phyloP scores from a whole-genome alignment of 257 asterid species.

The Prunella vulgaris region DNA sequence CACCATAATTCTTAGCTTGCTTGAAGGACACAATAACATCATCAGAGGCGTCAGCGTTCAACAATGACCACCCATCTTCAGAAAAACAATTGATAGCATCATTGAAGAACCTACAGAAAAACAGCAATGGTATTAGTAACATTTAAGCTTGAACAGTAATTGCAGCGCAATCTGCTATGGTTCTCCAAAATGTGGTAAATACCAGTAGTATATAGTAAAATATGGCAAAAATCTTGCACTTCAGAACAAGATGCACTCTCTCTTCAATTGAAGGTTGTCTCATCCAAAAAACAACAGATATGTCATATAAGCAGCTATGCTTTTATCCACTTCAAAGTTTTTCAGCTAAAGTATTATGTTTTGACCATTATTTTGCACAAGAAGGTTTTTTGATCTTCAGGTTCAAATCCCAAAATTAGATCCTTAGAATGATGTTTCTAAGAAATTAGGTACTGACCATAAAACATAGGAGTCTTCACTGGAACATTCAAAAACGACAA shows the following conservation, averaged over 20 bases:
- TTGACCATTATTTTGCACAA: not conserved
- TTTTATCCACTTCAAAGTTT: constrained; percentile 7
- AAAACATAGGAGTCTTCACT: not conserved
- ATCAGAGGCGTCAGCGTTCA: constrained; percentile 24
- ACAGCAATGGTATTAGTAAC: constrained; percentile 15
- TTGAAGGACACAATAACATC: constrained; percentile 27
- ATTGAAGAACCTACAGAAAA: constrained; percentile 38
- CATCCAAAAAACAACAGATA: not conserved
- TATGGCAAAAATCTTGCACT: constrained; percentile 2
- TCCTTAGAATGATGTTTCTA: not conserved
- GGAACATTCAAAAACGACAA: not conserved
- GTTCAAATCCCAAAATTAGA: not conserved
- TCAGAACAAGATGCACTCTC: not conserved
- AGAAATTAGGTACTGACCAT: not conserved
- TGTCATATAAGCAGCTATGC: not conserved
- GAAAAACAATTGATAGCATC: constrained; percentile 38
- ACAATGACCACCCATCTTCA: constrained; percentile 51
- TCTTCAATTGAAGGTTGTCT: not conserved
- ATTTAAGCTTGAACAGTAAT: constrained; percentile 1
- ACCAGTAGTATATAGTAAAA: not conserved
- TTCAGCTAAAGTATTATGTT: not conserved
- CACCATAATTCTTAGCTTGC: constrained; percentile 19
- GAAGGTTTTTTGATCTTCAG: not conserved
- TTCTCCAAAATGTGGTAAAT: constrained; percentile 1
- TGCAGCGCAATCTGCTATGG: not conserved